Base-by-base conservation (phyloP, 306 rosid species). In the Cucumis melo region DNA sequence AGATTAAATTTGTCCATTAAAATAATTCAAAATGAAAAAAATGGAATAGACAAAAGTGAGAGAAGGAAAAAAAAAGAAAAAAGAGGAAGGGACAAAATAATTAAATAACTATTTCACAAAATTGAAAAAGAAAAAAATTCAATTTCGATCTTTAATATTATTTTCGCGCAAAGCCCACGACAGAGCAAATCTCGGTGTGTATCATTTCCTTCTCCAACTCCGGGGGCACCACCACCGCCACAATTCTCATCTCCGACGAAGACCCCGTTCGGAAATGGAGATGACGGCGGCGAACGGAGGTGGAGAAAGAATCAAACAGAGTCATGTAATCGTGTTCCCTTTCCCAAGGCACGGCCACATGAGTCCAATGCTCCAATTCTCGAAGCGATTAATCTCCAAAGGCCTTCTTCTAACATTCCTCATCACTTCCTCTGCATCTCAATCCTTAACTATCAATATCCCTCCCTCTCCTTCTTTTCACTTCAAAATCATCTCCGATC, bases 351-450 rank as follows among this genome's bases (percentile, higher is more conserved):
- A 58, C 46, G 80, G 85, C 77, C 85, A 78, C 70, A 57, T 82
- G 53, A 82, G 75, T 27, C 85, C 85, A 20, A 74, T 82, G 73
- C 77, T 78, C 53, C 85, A 82, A 48, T 74, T 82, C 79, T 58
- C 85, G 5, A 82, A 75, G 24, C 80, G 85, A 21, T 67, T 82
- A 12, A 72, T 76, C 20, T 74, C 77, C 21, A 82, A 78, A 58
- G 85, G 82, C 8, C 15, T 74, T 5, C 64, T 57, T 32, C 55
- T 74, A 19, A 82, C 84, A 7, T 13, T 82, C 23, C 68, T 70
- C 71, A 23, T 78, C 29, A n/a, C 76, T 59, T n/a, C 62, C 59
- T 63, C 77, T 38, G 38, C 15, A 48, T 1, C 36, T 17, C 10
- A 44, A 13, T 50, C 71, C 62, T 38, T 67, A 63, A 3, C 9